A percentile compares a stretch with the other conserved stretches of the same genome.
Conservation (phyloP, 2,329 filamentous ascomycete genomes). For the Stagonosporopsis cucurbitacearum region DNA sequence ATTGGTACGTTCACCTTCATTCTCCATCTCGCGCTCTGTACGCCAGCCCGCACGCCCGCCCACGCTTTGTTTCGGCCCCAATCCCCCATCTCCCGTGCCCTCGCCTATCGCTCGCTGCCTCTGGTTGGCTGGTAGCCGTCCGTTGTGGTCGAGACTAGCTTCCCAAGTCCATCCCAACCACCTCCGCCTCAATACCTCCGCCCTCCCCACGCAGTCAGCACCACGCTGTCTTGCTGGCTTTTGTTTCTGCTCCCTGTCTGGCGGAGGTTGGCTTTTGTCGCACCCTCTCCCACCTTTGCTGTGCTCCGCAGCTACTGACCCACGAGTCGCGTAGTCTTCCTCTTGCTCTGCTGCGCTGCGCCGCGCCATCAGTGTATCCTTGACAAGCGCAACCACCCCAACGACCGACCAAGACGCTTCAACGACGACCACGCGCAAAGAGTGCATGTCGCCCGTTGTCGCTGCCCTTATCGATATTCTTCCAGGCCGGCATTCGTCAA, state of each 20-base stretch:
- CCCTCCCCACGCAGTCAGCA: conserved; percentile 43
- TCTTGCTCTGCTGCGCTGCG: conserved; percentile 30
- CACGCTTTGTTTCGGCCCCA: conserved; percentile 25
- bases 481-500: conserved; percentile 36
- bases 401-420: conserved; percentile 38
- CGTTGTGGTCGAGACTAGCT: conserved; percentile 39
- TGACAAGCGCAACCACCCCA: conserved; percentile 42
- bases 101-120: conserved; percentile 47
- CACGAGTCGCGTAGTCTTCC: conserved; percentile 35
- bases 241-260: conserved; percentile 32
- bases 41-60: not conserved
- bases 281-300: conserved; percentile 15
- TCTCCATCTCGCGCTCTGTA: not conserved
- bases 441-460: conserved; percentile 30
- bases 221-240: conserved; percentile 32
- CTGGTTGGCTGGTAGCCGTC: conserved; percentile 37
- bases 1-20: conserved; percentile 30
- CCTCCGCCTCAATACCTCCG: conserved; percentile 49
- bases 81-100: conserved; percentile 43
- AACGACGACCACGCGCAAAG: conserved; percentile 21
- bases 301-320: conserved; percentile 33
- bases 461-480: conserved; percentile 33
- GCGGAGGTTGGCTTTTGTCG: conserved; percentile 21
- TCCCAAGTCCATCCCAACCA: conserved; percentile 50
- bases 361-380: conserved; percentile 37